These are phyloP conservation scores for Cladosporium phlei DNA, from an alignment of 2,329 filamentous ascomycete genomes.

Conservation along the genomic window DNA sequence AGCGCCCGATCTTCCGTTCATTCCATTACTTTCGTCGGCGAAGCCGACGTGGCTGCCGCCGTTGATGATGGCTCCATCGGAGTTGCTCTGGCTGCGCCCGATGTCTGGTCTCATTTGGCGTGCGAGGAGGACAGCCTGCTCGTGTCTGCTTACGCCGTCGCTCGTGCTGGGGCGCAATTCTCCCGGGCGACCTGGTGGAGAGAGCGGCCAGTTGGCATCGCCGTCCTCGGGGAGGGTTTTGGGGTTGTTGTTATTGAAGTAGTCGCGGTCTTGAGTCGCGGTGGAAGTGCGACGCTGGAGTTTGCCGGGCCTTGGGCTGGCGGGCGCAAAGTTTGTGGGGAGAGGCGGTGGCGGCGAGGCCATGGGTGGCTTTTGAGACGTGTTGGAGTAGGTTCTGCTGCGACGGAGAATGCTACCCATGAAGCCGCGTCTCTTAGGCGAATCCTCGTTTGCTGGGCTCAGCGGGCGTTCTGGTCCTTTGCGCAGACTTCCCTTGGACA, in stretches of 20 bases:
- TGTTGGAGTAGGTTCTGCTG: constrained; percentile 26
- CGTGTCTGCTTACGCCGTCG: constrained; percentile 25
- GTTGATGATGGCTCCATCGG: constrained; percentile 13
- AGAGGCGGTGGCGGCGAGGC: constrained; percentile 16
- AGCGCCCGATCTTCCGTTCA: constrained; percentile 23
- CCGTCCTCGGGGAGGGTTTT: not conserved
- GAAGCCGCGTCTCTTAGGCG: constrained; percentile 27
- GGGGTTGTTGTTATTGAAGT: constrained; percentile 9
- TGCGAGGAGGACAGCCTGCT: constrained; percentile 22
- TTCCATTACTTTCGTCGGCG: constrained; percentile 7
- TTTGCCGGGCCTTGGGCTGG: constrained; percentile 37
- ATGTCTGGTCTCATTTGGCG: constrained; percentile 23
- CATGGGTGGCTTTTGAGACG: constrained; percentile 22
- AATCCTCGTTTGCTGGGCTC: not conserved
- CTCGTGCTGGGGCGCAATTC: constrained; percentile 28
- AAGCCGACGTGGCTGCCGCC: constrained; percentile 8
- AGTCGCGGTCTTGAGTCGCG: constrained; percentile 1
- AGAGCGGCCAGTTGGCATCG: constrained; percentile 45
- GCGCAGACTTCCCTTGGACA: constrained; percentile 37
- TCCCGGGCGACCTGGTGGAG: constrained; percentile 22
- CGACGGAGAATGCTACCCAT: constrained; percentile 34
- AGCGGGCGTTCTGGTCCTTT: constrained; percentile 17
- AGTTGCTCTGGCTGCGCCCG: constrained; percentile 16
- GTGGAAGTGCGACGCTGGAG: constrained; percentile 28
- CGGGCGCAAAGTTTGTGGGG: constrained; percentile 30